Evolutionary conservation across 495 filamentous ascomycete genomes (phyloP).

Genomic region (Saxophila tyrrhenica): DNA sequence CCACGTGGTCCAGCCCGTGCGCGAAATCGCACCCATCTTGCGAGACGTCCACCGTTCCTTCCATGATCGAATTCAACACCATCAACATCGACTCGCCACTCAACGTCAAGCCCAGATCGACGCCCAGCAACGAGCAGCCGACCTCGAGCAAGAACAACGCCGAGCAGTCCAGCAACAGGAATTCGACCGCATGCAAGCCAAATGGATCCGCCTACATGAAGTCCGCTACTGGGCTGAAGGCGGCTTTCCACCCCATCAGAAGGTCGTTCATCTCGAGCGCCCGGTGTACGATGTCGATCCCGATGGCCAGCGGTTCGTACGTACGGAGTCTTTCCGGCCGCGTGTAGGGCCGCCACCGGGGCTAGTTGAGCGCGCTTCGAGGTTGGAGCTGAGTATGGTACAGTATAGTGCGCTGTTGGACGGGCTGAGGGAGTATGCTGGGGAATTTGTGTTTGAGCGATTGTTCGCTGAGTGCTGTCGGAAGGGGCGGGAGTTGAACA

Average conservation of each 20-base stretch:
- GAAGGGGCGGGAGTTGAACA: conserved; percentile 9
- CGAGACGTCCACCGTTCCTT: conserved; percentile 6
- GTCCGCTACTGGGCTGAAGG: conserved; percentile 12
- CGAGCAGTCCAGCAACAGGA: background rate
- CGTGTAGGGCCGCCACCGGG: conserved; percentile 16
- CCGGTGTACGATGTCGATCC: background rate
- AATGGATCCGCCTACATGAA: conserved; percentile 14
- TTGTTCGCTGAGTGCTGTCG: conserved; percentile 24
- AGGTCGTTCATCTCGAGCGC: conserved; percentile 2
- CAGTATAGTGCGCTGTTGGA: conserved; percentile 16
- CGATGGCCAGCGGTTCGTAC: conserved; percentile 22
- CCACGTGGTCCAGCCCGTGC: conserved; percentile 13
- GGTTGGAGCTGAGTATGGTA: conserved; percentile 15
- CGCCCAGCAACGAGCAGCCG: background rate
- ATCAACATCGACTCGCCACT: background rate
- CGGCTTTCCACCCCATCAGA: background rate
- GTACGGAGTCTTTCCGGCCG: conserved; percentile 19
- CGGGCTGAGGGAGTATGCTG: conserved; percentile 21
- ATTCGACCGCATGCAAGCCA: background rate
- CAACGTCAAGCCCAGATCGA: background rate
- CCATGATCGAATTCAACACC: background rate
- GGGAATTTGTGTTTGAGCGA: conserved; percentile 18
- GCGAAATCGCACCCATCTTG: conserved; percentile 9
- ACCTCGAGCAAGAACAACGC: conserved; percentile 2
- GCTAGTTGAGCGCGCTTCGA: background rate